Conservation (phyloP, 1,284 basidiomycete species). For the Ustilago esculenta region DNA sequence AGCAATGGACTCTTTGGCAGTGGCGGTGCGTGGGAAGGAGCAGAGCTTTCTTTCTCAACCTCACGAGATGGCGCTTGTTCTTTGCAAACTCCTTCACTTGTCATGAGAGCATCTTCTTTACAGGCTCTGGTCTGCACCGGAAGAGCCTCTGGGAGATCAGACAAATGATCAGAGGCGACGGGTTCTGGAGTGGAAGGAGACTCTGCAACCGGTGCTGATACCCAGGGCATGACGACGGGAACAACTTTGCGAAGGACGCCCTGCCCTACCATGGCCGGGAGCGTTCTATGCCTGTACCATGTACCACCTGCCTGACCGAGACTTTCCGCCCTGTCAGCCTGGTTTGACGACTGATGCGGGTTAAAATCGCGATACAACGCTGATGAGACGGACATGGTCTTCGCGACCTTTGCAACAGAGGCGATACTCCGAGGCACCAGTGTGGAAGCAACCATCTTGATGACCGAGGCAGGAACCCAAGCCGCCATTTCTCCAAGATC, state of each 20-base stretch:
- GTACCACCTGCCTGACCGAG: slow-evolving; percentile 21
- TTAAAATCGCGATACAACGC: slow-evolving; percentile 29
- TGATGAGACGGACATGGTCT: slow-evolving; percentile 39
- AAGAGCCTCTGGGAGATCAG: slow-evolving; percentile 14
- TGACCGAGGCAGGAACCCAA: slow-evolving; percentile 57
- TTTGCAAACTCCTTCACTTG: too few species aligned
- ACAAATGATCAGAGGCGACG: slow-evolving; percentile 1
- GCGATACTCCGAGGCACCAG: slow-evolving; percentile 55
- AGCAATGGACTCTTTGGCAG: slow-evolving; percentile 21
- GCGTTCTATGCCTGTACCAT: slow-evolving; percentile 35
- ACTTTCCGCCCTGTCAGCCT: slow-evolving; percentile 3
- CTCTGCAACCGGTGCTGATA: background rate
- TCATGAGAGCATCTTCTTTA: background rate
- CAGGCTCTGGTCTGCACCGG: background rate
- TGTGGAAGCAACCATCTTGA: slow-evolving; percentile 59
- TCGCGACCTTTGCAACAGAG: slow-evolving; percentile 51
- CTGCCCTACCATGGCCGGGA: slow-evolving; percentile 41
- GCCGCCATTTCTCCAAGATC: slow-evolving; percentile 58
- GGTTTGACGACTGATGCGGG: background rate
- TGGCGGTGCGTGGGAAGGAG: background rate
- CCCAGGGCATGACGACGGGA: background rate
- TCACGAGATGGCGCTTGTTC: background rate
- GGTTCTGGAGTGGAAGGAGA: background rate
- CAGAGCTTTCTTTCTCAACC: background rate
- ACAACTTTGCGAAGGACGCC: slow-evolving; percentile 20